Base-by-base conservation (phyloP, 441 rosid genomes). In the Metrosideros polymorpha region DNA sequence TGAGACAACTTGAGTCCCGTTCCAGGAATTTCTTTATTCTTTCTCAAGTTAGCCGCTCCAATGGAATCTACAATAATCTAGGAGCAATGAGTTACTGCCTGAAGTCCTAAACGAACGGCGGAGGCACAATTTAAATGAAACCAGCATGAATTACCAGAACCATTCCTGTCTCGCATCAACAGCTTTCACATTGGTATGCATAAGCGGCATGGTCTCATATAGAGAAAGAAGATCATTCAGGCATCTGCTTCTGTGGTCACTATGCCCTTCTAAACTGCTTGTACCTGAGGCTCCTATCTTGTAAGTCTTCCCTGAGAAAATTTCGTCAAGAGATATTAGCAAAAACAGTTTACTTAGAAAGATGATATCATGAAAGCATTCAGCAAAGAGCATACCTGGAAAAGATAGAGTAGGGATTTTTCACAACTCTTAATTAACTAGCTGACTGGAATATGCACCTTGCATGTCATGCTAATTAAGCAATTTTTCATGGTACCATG, bases 221-320 rank as follows among this genome's bases (percentile, higher is more conserved):
- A 87, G 56, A 6, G 90, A 88, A 35, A 88, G 76, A 29, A 87
- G 82, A 57, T 88, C 90, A 54, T 84, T 87, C 14, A 88, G 85
- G 85, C 89, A 90, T 79, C 85, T 82, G n/a, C 57, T 84, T 75
- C 87, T 88, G 29, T 56, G 53, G 4, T 77, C 50, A 13, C 30
- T 45, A 25, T 71, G 66, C 22, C 89, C 85, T 88, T 54, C 87
- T 49, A 76, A 29, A 59, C 89, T 52, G 76, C 86, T 83, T 25
- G 86, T 85, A 55, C 87, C 86, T 12, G 85, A 85, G 51, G 90
- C 85, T 85, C 88, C 91, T 83, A 88, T 88, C 85, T 90, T 87
- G 71, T 85, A 84, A 83, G 61, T 83, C 61, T 83, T 83, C 18
- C 84, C 84, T 83, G 84, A 39, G 52, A 83, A 52, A 9, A 0